Evolutionary conservation across 208 protist genomes (phyloP).

Genomic region (Zelonia costaricensis): DNA sequence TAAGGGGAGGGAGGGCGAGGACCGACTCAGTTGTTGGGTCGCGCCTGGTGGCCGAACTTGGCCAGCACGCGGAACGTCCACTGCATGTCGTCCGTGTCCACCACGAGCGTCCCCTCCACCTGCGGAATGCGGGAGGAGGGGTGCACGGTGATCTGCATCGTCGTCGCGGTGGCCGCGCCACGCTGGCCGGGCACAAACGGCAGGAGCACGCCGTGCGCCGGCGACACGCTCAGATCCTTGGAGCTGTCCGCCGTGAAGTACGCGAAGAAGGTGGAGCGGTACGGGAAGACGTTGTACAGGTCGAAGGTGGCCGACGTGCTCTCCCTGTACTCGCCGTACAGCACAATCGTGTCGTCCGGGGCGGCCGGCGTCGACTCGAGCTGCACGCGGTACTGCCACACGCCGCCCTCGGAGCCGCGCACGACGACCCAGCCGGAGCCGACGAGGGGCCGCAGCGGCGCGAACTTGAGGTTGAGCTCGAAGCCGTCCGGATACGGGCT

Average conservation of each 20-base stretch:
- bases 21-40: conserved; percentile 2
- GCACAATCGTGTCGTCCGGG: conserved; percentile 82
- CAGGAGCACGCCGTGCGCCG: conserved; percentile 71
- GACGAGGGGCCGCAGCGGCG: conserved; percentile 79
- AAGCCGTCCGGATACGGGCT: conserved; percentile 35
- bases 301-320: conserved; percentile 70
- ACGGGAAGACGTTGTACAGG: conserved; percentile 89
- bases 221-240: conserved; percentile 74
- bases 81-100: conserved; percentile 94
- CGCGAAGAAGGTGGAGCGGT: conserved; percentile 76
- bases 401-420: conserved; percentile 49
- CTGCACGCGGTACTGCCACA: conserved; percentile 80
- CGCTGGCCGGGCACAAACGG: conserved; percentile 69
- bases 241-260: conserved; percentile 90
- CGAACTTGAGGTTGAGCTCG: conserved; percentile 59
- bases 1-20: neutral
- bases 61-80: conserved; percentile 89
- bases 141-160: conserved; percentile 55
- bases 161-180: conserved; percentile 31
- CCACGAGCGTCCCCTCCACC: conserved; percentile 80
- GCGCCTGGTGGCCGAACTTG: conserved; percentile 39
- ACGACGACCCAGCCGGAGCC: conserved; percentile 72
- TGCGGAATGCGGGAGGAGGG: conserved; percentile 70
- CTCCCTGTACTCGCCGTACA: conserved; percentile 60
- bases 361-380: conserved; percentile 79